phyloP scores from a whole-genome alignment of 495 filamentous ascomycete genomes.

The Schizothecium vesticola region DNA sequence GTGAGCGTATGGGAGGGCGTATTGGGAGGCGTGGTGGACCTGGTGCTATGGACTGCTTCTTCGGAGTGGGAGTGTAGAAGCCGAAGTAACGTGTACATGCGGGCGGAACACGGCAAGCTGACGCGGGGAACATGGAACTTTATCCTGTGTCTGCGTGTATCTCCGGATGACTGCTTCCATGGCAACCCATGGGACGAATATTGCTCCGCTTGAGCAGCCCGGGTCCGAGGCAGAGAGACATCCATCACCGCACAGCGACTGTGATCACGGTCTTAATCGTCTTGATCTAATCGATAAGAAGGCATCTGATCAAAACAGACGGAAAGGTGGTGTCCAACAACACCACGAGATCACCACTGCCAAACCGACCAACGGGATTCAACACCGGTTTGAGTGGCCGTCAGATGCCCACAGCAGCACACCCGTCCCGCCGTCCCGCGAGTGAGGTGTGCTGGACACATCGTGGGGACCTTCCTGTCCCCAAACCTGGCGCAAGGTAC shows the following conservation, averaged over 20 bases:
- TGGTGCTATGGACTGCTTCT: not conserved
- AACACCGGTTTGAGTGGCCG: not conserved
- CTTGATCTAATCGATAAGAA: not conserved
- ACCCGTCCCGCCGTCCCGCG: not conserved
- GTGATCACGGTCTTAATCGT: not conserved
- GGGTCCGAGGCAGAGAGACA: not conserved
- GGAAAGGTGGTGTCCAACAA: not conserved
- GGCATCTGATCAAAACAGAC: constrained; percentile 7
- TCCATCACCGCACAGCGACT: not conserved
- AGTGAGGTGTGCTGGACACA: not conserved
- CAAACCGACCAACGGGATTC: not conserved
- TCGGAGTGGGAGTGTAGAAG: not conserved
- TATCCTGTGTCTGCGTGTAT: not conserved
- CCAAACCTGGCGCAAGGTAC: not conserved
- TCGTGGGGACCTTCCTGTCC: not conserved
- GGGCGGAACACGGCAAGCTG: not conserved
- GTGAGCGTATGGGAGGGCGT: not conserved
- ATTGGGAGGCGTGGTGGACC: not conserved
- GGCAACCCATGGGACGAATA: not conserved
- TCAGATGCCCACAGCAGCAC: not conserved
- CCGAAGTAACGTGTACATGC: not conserved
- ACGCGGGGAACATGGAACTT: not conserved
- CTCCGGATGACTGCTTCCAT: not conserved
- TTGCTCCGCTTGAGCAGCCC: not conserved
- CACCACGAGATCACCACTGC: not conserved